Conservation (phyloP, 2,329 filamentous ascomycete species). For the Verticillium dahliae region DNA sequence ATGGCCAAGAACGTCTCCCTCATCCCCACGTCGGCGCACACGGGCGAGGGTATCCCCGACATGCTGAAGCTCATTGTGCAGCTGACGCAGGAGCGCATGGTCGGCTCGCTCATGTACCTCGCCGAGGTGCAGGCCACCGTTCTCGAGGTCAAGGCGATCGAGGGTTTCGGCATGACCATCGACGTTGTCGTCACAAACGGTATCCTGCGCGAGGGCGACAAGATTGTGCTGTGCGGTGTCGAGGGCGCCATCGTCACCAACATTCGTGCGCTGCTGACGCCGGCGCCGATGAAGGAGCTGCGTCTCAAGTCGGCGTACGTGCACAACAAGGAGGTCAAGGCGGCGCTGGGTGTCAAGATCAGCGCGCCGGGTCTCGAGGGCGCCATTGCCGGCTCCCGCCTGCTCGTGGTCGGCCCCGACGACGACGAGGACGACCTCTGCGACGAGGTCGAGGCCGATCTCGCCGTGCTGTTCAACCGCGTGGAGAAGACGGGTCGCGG, state of each 20-base stretch:
- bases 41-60: slow-evolving; percentile 98
- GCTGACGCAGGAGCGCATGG: slow-evolving; percentile 96
- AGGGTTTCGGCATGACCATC: slow-evolving; percentile 97
- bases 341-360: slow-evolving; percentile 97
- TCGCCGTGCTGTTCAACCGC: slow-evolving; percentile 83
- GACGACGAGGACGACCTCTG: slow-evolving; percentile 96
- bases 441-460: slow-evolving; percentile 92
- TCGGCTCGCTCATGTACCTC: slow-evolving; percentile 93
- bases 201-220: slow-evolving; percentile 87
- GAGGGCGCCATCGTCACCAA: slow-evolving; percentile 94
- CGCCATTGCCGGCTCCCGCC: slow-evolving; percentile 90
- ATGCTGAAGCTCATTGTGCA: slow-evolving; percentile 93
- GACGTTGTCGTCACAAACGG: slow-evolving; percentile 96
- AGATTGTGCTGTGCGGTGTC: slow-evolving; percentile 92
- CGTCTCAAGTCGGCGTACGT: slow-evolving; percentile 95
- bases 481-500: slow-evolving; percentile 89
- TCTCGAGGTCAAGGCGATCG: slow-evolving; percentile 97
- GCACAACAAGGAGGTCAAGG: slow-evolving; percentile 99
- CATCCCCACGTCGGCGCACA: slow-evolving; percentile 93
- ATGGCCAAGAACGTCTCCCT: slow-evolving; percentile 94
- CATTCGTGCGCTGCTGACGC: slow-evolving; percentile 88
- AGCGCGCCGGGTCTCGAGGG: slow-evolving; percentile 91
- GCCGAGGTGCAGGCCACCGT: slow-evolving; percentile 97
- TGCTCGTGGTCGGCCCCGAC: slow-evolving; percentile 88
- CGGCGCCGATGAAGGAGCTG: slow-evolving; percentile 85